These are phyloP conservation scores for Brassica incana DNA, from an alignment of 345 rosid species.

Conservation along the genomic window DNA sequence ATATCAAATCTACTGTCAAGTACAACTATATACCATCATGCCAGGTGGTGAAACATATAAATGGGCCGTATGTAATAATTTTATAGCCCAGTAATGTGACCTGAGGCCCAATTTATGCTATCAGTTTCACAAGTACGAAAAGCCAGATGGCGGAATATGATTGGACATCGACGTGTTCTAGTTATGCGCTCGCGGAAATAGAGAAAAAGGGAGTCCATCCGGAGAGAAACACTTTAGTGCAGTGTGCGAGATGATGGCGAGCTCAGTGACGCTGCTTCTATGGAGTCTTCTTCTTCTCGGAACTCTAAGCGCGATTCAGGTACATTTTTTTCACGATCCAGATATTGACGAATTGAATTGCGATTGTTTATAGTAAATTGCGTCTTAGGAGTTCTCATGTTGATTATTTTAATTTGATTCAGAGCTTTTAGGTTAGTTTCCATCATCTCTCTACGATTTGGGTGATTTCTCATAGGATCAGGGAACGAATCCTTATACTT, in stretches of 20 bases:
- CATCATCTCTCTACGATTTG: constrained; percentile 1
- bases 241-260: constrained; percentile 55
- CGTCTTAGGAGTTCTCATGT: background rate
- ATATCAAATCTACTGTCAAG: background rate
- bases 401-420: background rate
- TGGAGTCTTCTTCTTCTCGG: constrained; percentile 57
- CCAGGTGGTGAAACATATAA: background rate
- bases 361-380: constrained; percentile 1
- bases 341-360: background rate
- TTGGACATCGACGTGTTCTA: constrained; percentile 27
- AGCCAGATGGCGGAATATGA: constrained; percentile 3
- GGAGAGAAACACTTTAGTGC: background rate
- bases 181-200: background rate
- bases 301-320: constrained; percentile 56
- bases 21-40: background rate
- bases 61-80: background rate
- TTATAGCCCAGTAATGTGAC: background rate
- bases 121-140: background rate
- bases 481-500: background rate
- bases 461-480: background rate
- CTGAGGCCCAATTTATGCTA: background rate
- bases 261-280: constrained; percentile 46
- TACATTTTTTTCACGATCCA: constrained; percentile 27
- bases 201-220: background rate
- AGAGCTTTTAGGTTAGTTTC: background rate